Base-by-base conservation (phyloP, 148 eudicot genomes). In the Silene conica region DNA sequence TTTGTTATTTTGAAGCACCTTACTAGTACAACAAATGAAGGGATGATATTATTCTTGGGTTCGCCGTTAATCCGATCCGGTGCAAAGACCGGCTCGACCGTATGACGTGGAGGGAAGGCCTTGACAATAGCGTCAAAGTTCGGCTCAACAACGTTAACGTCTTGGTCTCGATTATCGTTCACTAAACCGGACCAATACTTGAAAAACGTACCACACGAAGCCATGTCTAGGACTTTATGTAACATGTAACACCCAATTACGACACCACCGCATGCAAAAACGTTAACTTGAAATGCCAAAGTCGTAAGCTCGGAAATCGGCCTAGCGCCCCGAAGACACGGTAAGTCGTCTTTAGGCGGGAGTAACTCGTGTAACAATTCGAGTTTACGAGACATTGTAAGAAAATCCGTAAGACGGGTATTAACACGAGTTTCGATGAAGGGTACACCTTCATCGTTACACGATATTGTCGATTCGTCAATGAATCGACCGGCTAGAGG, bases 391-490 rank as follows among this genome's bases (percentile, higher is more conserved):
- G 65, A 9, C 48, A 14, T 9, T 3, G 54, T 34, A 21, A 72
- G 23, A 10, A 72, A 20, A 9, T n/a, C 48, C 1, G 66, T 10
- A 20, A 72, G 74, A 34, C 48, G 54, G 25, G 14, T 38, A 21
- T 72, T 20, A 16, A 72, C 65, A 31, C 8, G 26, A 38, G 66
- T 58, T 72, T 56, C 66, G 64, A 72, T 1, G 6, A 72, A 72
- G 22, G 45, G 66, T 58, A 72, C 23, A 31, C 74, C 74, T 72
- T 72, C 12, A 18, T 72, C 55, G 16, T 58, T 58, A 28, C 74
- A 72, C 8, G 50, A 28, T 3, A 72, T 3, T 21, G 46, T 58
- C 14, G 34, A 58, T 9, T 72, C 65, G 52, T 72, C 74, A 1
- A 56, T 19, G 12, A 11, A 31, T 10, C 66, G 65, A 28, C 74